Conservation (phyloP, 768 basidiomycete species). For the Xerocomellus intermedius region DNA sequence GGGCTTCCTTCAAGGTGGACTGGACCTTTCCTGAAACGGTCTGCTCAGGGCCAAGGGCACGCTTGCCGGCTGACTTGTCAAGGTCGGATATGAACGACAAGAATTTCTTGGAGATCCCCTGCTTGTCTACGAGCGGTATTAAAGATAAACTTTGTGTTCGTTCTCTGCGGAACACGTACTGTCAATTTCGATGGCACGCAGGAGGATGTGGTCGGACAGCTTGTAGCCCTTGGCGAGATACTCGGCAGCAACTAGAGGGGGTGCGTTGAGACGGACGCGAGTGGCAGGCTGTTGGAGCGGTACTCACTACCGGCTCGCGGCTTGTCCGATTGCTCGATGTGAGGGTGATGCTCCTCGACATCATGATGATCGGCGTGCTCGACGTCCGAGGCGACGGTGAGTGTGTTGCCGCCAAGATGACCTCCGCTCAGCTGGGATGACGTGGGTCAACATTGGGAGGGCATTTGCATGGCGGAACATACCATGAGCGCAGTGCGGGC, state of each 20-base stretch:
- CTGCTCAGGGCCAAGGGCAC: slow-evolving; percentile 74
- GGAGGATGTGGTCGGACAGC: slow-evolving; percentile 75
- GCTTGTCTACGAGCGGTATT: slow-evolving; percentile 47
- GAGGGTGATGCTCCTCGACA: slow-evolving; percentile 33
- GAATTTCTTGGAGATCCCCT: slow-evolving; percentile 89
- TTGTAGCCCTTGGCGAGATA: slow-evolving; percentile 89
- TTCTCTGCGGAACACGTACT: slow-evolving; percentile 35
- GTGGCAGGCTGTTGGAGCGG: background rate
- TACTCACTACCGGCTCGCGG: slow-evolving; percentile 78
- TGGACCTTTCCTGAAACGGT: slow-evolving; percentile 77
- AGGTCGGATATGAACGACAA: slow-evolving; percentile 71
- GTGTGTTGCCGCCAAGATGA: slow-evolving; percentile 64
- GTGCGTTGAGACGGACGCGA: background rate
- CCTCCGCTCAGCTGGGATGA: slow-evolving; percentile 66
- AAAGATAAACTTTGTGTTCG: background rate
- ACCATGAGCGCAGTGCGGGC: slow-evolving; percentile 88
- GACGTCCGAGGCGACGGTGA: slow-evolving; percentile 70
- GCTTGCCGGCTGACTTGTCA: slow-evolving; percentile 68
- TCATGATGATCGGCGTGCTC: slow-evolving; percentile 57
- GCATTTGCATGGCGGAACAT: background rate
- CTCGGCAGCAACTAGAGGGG: slow-evolving; percentile 75
- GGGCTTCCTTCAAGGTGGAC: slow-evolving; percentile 58
- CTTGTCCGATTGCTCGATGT: slow-evolving; percentile 84
- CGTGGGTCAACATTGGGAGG: background rate
- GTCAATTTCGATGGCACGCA: slow-evolving; percentile 80